Conservation (phyloP, 768 basidiomycete genomes). For the Auriscalpium orientale region DNA sequence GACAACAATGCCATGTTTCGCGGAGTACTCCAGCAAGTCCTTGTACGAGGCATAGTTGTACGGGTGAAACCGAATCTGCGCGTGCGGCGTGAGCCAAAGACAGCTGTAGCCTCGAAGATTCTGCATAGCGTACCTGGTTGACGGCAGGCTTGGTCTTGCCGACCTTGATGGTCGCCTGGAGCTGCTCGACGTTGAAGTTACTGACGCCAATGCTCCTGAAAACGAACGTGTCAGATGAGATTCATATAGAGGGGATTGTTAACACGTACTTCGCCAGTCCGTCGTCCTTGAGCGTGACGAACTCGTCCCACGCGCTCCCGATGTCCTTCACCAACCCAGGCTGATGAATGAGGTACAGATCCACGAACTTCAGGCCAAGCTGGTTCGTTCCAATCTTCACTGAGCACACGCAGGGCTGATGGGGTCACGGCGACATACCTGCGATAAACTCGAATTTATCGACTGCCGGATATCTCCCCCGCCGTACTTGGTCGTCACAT, state of each 20-base stretch:
- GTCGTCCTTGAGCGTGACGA: slow-evolving; percentile 39
- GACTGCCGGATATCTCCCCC: slow-evolving; percentile 28
- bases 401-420: not conserved
- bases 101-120: not conserved
- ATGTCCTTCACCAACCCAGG: slow-evolving; percentile 29
- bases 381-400: slow-evolving; percentile 14
- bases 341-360: slow-evolving; percentile 55
- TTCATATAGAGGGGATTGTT: not conserved
- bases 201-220: slow-evolving; percentile 54
- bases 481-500: slow-evolving; percentile 35
- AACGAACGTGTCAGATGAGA: not conserved
- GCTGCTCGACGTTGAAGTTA: slow-evolving; percentile 44
- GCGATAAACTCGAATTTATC: slow-evolving; percentile 33
- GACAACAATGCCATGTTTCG: slow-evolving; percentile 44
- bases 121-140: slow-evolving; percentile 38
- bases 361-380: slow-evolving; percentile 48
- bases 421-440: slow-evolving; percentile 23
- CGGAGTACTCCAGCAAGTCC: slow-evolving; percentile 39
- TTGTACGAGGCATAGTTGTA: slow-evolving; percentile 50
- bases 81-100: not conserved
- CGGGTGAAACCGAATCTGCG: slow-evolving; percentile 57
- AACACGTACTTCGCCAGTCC: slow-evolving; percentile 17
- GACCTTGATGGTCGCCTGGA: slow-evolving; percentile 37
- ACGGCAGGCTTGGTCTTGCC: slow-evolving; percentile 48
- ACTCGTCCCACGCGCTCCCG: slow-evolving; percentile 39